These are phyloP conservation scores for Plasmodium gaboni DNA, from an alignment of 169 alveolate species.

Conservation along the genomic window DNA sequence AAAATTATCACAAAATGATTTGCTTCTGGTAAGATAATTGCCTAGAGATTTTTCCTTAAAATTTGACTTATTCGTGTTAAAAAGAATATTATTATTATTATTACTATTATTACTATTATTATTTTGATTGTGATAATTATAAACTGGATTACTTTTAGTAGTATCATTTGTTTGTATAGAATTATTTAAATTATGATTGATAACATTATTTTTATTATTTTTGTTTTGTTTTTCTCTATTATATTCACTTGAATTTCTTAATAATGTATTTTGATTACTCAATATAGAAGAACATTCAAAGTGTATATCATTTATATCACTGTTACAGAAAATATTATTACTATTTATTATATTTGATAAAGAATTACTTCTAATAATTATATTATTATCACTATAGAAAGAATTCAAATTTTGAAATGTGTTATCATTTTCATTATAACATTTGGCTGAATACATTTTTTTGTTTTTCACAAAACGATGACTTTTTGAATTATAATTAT, in stretches of 20 bases:
- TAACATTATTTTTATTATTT: background rate
- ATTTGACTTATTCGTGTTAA: background rate
- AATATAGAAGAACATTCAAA: background rate
- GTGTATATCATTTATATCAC: constrained; percentile 6
- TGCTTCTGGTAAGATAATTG: constrained; percentile 34
- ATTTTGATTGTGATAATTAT: background rate
- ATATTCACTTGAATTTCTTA: background rate
- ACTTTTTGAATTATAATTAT: background rate
- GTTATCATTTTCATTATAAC: constrained; percentile 10
- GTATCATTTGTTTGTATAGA: background rate
- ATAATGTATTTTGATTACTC: background rate
- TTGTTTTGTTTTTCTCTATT: background rate
- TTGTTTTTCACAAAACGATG: background rate
- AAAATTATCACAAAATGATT: constrained; percentile 11
- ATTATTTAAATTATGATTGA: background rate
- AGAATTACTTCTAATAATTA: background rate
- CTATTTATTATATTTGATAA: constrained; percentile 11
- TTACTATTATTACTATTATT: background rate
- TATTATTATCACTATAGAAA: constrained; percentile 9
- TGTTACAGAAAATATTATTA: background rate
- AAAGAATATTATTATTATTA: background rate
- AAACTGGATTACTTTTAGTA: too few relatives aligned
- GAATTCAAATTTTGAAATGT: constrained; percentile 7
- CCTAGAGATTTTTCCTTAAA: background rate
- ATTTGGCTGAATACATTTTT: constrained; percentile 18